Evolutionary conservation across 345 rosid genomes (phyloP).

Genomic region (Sisymbrium altissimum): DNA sequence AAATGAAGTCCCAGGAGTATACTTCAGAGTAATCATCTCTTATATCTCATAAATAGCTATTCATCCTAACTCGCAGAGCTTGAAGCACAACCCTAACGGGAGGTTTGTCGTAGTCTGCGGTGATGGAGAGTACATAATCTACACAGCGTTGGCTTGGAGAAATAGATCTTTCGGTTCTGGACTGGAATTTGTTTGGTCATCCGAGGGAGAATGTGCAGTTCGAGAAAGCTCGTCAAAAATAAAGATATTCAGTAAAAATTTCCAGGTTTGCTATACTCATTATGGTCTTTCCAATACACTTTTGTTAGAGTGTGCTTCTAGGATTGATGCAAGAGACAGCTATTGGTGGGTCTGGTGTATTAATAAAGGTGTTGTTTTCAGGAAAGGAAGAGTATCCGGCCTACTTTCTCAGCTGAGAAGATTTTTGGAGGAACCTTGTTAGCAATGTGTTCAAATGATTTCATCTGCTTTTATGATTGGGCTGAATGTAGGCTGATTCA

Average conservation of each 20-base stretch:
- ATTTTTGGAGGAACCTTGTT: conserved; percentile 88
- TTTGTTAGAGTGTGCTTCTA: background rate
- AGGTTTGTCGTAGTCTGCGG: conserved; percentile 98
- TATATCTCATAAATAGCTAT: conserved; percentile 1
- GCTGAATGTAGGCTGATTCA: conserved; percentile 96
- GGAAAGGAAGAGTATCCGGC: conserved; percentile 91
- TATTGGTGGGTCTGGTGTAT: background rate
- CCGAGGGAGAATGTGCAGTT: conserved; percentile 97
- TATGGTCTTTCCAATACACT: background rate
- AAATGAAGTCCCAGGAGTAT: conserved; percentile 2
- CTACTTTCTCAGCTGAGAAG: conserved; percentile 91
- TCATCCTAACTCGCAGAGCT: conserved; percentile 50
- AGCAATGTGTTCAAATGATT: conserved; percentile 97
- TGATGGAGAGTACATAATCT: conserved; percentile 96
- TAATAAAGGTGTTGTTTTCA: conserved; percentile 40
- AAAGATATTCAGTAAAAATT: conserved; percentile 81
- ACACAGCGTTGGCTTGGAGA: conserved; percentile 99
- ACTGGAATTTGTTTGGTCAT: conserved; percentile 96
- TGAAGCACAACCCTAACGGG: conserved; percentile 97
- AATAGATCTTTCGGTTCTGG: conserved; percentile 98
- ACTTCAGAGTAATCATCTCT: background rate
- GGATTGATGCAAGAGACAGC: background rate
- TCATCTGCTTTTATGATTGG: conserved; percentile 99
- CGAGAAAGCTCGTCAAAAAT: conserved; percentile 95
- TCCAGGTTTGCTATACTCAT: conserved; percentile 60